Percentiles rank a stretch among this genome's conserved stretches.
phyloP scores from a whole-genome alignment of 106 monocot genomes.

The Apostasia ramifera region DNA sequence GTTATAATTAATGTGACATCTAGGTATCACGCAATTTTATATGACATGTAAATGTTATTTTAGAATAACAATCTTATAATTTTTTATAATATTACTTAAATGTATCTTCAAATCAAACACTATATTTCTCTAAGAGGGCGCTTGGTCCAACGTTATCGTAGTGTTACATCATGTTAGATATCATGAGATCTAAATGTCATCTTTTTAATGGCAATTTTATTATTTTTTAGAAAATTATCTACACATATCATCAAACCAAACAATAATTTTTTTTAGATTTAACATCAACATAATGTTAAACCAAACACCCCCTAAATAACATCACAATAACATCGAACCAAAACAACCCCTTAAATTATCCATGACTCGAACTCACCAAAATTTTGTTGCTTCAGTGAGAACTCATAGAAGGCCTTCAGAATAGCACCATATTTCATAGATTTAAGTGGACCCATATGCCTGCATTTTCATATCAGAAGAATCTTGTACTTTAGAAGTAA shows the following conservation, averaged over 20 bases:
- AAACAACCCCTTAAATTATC: neutral
- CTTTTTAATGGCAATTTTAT: neutral
- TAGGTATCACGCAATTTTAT: no score
- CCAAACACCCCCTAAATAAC: neutral
- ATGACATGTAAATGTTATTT: no score
- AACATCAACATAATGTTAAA: no score
- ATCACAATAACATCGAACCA: neutral
- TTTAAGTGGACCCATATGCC: constrained; percentile 57
- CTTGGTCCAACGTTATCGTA: no score
- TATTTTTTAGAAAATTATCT: neutral
- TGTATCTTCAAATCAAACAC: no score
- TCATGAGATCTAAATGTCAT: neutral
- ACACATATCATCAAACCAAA: neutral
- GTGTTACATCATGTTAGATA: neutral
- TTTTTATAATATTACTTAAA: no score
- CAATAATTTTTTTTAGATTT: no score
- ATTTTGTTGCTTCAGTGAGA: constrained; percentile 63
- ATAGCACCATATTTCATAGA: constrained; percentile 45
- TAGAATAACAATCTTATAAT: no score
- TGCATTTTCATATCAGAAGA: constrained; percentile 10
- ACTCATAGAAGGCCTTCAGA: constrained; percentile 54
- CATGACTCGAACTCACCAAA: constrained; percentile 24
- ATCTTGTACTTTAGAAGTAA: no score
- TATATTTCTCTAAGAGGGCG: no score
- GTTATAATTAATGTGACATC: no score